Conservation (phyloP, 805 yeast species). For the Wickerhamiella cacticola region DNA sequence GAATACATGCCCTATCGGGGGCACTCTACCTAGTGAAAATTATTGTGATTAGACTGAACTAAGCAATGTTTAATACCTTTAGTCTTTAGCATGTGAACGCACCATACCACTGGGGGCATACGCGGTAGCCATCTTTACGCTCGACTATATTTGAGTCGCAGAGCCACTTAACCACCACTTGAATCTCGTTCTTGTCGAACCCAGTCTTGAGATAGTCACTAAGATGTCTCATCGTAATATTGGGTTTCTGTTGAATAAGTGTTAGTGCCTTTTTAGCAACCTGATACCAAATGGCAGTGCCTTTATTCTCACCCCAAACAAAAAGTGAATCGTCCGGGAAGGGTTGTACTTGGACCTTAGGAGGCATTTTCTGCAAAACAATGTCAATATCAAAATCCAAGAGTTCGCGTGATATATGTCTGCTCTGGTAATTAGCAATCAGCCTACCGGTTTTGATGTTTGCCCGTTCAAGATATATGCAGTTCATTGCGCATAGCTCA, state of each 20-base stretch:
- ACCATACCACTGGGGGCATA: conserved; percentile 5
- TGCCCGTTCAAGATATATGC: conserved; percentile 38
- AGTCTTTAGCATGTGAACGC: neutral
- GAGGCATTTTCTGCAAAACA: neutral
- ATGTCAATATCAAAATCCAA: conserved; percentile 46
- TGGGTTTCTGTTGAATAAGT: conserved; percentile 12
- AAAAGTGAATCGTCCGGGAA: neutral
- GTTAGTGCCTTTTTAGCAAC: conserved; percentile 6
- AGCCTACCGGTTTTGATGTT: conserved; percentile 37
- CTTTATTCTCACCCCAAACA: conserved; percentile 4
- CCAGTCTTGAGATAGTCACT: conserved; percentile 61
- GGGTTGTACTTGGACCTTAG: conserved; percentile 27
- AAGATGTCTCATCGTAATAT: conserved; percentile 14
- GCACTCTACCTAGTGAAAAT: too few relatives aligned
- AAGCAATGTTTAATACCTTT: too few relatives aligned
- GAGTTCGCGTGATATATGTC: conserved; percentile 56
- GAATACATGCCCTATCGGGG: too few relatives aligned
- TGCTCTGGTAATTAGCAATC: conserved; percentile 60
- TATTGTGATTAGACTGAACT: too few relatives aligned
- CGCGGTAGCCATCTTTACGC: conserved; percentile 6
- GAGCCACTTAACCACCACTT: conserved; percentile 13
- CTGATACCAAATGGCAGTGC: conserved; percentile 5
- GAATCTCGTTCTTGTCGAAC: conserved; percentile 12
- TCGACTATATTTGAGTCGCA: neutral
- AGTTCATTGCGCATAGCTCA: conserved; percentile 38